A percentile compares a stretch with the other conserved stretches of the same genome.
Evolutionary conservation across 2,329 filamentous ascomycete species (phyloP).

Genomic region (Cordyceps tenuipes): DNA sequence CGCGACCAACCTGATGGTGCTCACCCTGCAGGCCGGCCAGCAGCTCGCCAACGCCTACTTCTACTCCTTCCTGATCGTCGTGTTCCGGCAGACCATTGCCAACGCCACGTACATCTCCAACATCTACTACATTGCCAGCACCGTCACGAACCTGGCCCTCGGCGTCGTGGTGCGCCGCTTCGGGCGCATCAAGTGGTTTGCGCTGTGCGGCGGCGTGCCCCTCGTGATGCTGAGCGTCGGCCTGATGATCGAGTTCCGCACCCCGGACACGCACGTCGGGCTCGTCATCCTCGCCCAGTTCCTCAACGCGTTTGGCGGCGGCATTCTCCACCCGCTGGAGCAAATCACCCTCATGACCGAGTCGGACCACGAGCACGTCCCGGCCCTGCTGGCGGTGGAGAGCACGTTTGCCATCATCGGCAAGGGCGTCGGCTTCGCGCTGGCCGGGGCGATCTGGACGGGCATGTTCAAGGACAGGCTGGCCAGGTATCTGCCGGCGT

Average conservation of each 20-base stretch:
- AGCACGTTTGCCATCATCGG: constrained; percentile 53
- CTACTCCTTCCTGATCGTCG: constrained; percentile 30
- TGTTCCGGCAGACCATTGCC: constrained; percentile 27
- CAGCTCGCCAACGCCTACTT: constrained; percentile 32
- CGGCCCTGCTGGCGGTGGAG: constrained; percentile 52
- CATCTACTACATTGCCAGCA: constrained; percentile 29
- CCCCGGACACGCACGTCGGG: constrained; percentile 39
- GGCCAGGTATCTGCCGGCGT: constrained; percentile 38
- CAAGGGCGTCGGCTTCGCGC: constrained; percentile 48
- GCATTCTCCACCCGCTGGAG: constrained; percentile 48
- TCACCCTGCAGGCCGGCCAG: constrained; percentile 28
- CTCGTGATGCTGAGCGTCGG: constrained; percentile 47
- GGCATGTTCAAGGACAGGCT: constrained; percentile 46
- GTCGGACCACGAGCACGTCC: constrained; percentile 51
- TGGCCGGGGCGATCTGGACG: constrained; percentile 58
- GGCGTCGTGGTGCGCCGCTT: constrained; percentile 21
- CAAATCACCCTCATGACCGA: constrained; percentile 54
- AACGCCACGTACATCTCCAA: constrained; percentile 31
- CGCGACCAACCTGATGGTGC: constrained; percentile 28
- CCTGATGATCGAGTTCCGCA: constrained; percentile 53
- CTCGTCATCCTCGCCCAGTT: constrained; percentile 54
- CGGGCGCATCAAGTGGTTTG: constrained; percentile 25
- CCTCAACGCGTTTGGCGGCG: constrained; percentile 52
- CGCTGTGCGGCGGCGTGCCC: constrained; percentile 35
- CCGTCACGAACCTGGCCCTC: constrained; percentile 24